Evolutionary conservation across 495 filamentous ascomycete species (phyloP).

Genomic region (Patellaria atrata): DNA sequence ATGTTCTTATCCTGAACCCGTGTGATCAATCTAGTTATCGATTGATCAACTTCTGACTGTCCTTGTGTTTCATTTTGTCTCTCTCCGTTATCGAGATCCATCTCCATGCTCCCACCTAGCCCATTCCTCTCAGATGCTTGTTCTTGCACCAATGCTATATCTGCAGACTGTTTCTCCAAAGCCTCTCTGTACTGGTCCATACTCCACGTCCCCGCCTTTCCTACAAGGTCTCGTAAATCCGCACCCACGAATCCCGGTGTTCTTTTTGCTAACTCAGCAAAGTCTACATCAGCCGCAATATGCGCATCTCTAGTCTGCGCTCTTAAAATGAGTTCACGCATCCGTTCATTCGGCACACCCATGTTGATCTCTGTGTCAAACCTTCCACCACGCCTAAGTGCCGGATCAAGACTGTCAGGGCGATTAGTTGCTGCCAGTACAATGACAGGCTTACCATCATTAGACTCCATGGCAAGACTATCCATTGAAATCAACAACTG

Average conservation of each 20-base stretch:
- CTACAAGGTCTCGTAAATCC: conserved; percentile 45
- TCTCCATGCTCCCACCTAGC: too few species aligned
- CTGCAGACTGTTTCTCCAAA: conserved; percentile 20
- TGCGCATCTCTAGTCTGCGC: conserved; percentile 58
- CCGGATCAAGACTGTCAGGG: conserved; percentile 79
- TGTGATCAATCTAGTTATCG: conserved; percentile 38
- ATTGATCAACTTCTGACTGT: conserved; percentile 16
- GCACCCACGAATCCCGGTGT: conserved; percentile 93
- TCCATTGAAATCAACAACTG: conserved; percentile 71
- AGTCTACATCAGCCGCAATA: conserved; percentile 60
- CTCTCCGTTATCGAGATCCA: conserved; percentile 23
- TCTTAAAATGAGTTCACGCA: conserved; percentile 69
- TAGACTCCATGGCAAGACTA: conserved; percentile 57
- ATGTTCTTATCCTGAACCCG: conserved; percentile 32
- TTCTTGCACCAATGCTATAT: too few species aligned
- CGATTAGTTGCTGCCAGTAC: conserved; percentile 89
- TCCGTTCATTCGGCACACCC: conserved; percentile 77
- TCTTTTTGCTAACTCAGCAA: conserved; percentile 63
- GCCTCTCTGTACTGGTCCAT: conserved; percentile 26
- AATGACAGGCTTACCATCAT: conserved; percentile 78
- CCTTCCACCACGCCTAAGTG: conserved; percentile 67
- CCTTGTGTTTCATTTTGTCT: conserved; percentile 28
- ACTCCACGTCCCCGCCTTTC: conserved; percentile 53
- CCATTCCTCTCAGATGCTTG: too few species aligned
- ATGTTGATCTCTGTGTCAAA: conserved; percentile 93